Base-by-base conservation (phyloP, 768 basidiomycete genomes). In the Polyporus arcularius region DNA sequence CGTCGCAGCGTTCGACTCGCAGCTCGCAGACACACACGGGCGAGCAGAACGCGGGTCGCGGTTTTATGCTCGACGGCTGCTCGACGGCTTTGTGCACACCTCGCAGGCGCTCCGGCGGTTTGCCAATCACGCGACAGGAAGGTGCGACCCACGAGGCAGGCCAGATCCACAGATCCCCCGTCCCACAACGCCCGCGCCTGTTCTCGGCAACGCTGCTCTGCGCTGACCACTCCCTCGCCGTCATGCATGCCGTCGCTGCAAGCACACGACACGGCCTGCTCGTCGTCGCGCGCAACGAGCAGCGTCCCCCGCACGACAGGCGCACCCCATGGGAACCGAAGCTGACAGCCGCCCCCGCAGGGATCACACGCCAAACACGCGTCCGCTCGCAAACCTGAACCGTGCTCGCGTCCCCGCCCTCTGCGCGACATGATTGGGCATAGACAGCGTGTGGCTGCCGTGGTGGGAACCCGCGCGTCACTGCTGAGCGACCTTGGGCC, bases 281-380 rank as follows among this genome's bases (percentile, higher is more conserved):
- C 42, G 15, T 43, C 42, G 18, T 43, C 18, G 42, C 42, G 42
- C 15, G 6, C 42, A 43, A 6, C 42, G 42, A 43, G 49, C 55
- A 61, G 62, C 62, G 57, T 53, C 52, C 49, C 50, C 48, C 52
- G 41, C 21, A 49, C 57, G 45, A 48, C 49, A 54, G 43, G 56
- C 35, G 26, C 32, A 30, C 42, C 16, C 56, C 58, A 58, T 63
- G 62, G 54, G 62, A 58, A 63, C 49, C 49, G 43, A 41, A 46
- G 16, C 41, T 59, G 62, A 55, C 62, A 63, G 62, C 62, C 62
- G 62, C 62, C 62, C 35, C 35, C 11, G 7, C 39, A 47, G 28
- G 38, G 41, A 63, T 63, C 62, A 63, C 62, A 59, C 57, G 62
- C 58, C 57, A 45, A n/a, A 42, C 62, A 63, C 62, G 62, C 57